Percentiles rank a stretch among this genome's conserved stretches.
Evolutionary conservation across 2,329 filamentous ascomycete species (phyloP).

Genomic region (Fusarium anguioides): DNA sequence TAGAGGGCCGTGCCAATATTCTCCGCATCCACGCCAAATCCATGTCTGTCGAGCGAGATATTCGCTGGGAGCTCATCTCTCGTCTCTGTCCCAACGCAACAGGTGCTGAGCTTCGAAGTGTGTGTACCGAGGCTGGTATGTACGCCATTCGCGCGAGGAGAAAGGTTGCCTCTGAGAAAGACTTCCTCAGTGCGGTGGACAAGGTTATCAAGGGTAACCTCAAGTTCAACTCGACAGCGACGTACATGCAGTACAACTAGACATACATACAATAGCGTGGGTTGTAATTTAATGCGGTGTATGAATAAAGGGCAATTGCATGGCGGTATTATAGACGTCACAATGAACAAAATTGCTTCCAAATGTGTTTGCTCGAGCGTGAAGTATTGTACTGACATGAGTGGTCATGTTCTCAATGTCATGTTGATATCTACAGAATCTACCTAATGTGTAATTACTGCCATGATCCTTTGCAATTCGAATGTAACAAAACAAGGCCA

Average conservation of each 20-base stretch:
- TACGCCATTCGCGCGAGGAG: conserved; percentile 93
- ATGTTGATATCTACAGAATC: conserved; percentile 29
- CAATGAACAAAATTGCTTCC: conserved; percentile 37
- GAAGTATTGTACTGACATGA: not conserved
- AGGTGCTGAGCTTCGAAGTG: conserved; percentile 93
- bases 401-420: not conserved
- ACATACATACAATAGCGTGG: conserved; percentile 34
- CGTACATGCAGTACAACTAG: conserved; percentile 99
- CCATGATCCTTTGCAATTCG: conserved; percentile 7
- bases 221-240: conserved; percentile 99
- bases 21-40: conserved; percentile 98
- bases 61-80: conserved; percentile 98
- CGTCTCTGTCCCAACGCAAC: conserved; percentile 97
- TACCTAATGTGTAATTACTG: conserved; percentile 29
- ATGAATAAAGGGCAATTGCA: conserved; percentile 48
- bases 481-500: conserved; percentile 10
- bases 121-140: conserved; percentile 98
- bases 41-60: conserved; percentile 99
- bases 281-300: conserved; percentile 49
- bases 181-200: conserved; percentile 96
- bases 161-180: conserved; percentile 99
- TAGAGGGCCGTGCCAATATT: conserved; percentile 97
- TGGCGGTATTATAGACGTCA: conserved; percentile 42
- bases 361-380: not conserved
- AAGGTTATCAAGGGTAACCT: conserved; percentile 99